Evolutionary conservation across 148 eudicot genomes (phyloP).

Genomic region (Cornus suecica): DNA sequence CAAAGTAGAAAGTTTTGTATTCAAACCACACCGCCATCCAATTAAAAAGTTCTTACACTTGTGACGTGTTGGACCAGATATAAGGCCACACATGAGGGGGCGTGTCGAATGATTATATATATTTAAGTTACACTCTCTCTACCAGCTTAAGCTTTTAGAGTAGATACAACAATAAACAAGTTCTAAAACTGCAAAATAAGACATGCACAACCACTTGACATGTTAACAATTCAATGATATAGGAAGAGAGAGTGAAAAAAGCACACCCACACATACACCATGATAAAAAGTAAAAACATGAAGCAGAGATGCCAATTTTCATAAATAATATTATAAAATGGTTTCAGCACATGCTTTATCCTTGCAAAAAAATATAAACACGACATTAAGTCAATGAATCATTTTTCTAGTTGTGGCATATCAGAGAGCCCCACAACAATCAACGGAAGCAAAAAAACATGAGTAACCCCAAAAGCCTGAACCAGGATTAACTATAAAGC

Average conservation of each 20-base stretch:
- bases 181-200: not conserved
- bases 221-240: not conserved
- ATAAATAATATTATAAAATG: too few relatives aligned
- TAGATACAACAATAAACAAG: too few relatives aligned
- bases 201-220: not conserved
- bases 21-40: too few relatives aligned
- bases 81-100: too few relatives aligned
- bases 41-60: too few relatives aligned
- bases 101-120: too few relatives aligned
- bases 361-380: too few relatives aligned
- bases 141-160: too few relatives aligned
- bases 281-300: not conserved
- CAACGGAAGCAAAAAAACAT: not conserved
- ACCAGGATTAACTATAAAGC: not conserved
- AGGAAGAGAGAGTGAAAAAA: conserved; percentile 5
- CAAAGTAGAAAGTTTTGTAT: too few relatives aligned
- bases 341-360: not conserved
- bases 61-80: too few relatives aligned
- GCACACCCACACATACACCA: not conserved
- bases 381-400: not conserved
- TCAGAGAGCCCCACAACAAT: not conserved
- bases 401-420: not conserved
- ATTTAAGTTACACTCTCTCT: too few relatives aligned
- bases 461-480: not conserved
- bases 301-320: not conserved